Conservation (phyloP, 768 basidiomycete species). For the Lactarius pseudohatsudake region DNA sequence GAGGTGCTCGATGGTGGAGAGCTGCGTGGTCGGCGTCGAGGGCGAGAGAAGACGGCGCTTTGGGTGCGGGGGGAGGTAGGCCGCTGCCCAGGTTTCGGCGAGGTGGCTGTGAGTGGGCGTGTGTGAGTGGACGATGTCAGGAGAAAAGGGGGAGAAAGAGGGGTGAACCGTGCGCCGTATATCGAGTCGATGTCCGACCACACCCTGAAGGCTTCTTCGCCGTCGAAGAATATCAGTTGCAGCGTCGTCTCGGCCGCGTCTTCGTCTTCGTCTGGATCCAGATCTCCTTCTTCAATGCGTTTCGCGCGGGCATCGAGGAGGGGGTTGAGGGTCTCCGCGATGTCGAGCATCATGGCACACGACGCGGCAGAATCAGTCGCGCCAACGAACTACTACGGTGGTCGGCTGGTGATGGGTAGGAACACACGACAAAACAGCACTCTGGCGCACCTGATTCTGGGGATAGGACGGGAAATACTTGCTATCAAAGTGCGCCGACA, state of each 20-base stretch:
- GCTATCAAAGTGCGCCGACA: slow-evolving; percentile 94
- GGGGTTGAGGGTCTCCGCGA: slow-evolving; percentile 80
- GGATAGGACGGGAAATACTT: slow-evolving; percentile 79
- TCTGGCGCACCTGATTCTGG: slow-evolving; percentile 62
- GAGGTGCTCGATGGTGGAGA: slow-evolving; percentile 84
- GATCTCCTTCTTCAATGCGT: slow-evolving; percentile 49
- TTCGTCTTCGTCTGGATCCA: slow-evolving; percentile 66
- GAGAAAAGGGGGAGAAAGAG: not conserved
- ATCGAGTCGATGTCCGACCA: slow-evolving; percentile 92
- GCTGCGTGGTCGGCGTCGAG: slow-evolving; percentile 52
- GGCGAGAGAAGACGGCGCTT: slow-evolving; percentile 54
- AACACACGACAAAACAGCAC: not conserved
- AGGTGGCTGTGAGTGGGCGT: slow-evolving; percentile 61
- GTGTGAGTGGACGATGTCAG: not conserved
- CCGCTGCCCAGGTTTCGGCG: slow-evolving; percentile 77
- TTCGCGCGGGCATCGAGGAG: slow-evolving; percentile 62
- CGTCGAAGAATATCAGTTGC: slow-evolving; percentile 94
- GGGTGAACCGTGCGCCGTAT: slow-evolving; percentile 89
- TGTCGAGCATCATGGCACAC: slow-evolving; percentile 90
- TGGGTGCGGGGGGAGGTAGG: slow-evolving; percentile 59
- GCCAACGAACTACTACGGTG: slow-evolving; percentile 75
- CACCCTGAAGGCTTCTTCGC: slow-evolving; percentile 90
- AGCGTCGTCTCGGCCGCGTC: slow-evolving; percentile 81
- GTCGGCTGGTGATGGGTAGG: not conserved
- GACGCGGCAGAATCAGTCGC: slow-evolving; percentile 97